phyloP scores from a whole-genome alignment of 1,284 basidiomycete species.

The Vanrija sp. region DNA sequence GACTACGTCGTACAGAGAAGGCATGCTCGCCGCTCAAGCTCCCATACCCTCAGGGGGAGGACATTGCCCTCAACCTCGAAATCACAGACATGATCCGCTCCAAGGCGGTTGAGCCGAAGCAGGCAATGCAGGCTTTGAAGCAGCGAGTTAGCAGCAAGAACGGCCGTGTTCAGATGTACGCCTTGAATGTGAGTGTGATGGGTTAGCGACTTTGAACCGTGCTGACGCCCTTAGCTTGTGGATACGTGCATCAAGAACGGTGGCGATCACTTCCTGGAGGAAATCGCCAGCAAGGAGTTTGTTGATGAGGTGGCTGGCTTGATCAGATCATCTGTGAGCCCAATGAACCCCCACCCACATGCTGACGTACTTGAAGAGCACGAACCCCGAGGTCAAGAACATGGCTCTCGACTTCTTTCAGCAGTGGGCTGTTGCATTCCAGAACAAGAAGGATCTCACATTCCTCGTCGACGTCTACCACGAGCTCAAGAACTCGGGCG shows the following conservation, averaged over 20 bases:
- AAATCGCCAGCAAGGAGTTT: constrained; percentile 83
- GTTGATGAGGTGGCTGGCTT: constrained; percentile 65
- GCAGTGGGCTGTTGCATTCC: constrained; percentile 88
- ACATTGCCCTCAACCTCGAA: constrained; percentile 90
- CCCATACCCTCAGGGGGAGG: constrained; percentile 58
- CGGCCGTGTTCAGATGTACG: constrained; percentile 87
- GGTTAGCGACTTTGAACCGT: neutral
- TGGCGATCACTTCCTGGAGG: constrained; percentile 82
- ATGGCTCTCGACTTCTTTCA: constrained; percentile 77
- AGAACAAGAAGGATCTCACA: constrained; percentile 68
- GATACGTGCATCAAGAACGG: constrained; percentile 98
- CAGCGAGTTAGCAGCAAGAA: constrained; percentile 87
- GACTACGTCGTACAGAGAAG: constrained; percentile 36
- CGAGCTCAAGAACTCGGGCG: constrained; percentile 69
- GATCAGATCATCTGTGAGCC: constrained; percentile 26
- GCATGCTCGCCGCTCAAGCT: constrained; percentile 49
- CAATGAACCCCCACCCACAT: neutral
- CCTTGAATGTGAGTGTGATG: constrained; percentile 67
- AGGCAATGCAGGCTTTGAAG: constrained; percentile 85
- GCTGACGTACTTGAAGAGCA: constrained; percentile 30
- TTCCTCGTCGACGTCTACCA: constrained; percentile 78
- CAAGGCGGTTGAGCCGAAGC: constrained; percentile 77
- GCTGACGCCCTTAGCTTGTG: constrained; percentile 58
- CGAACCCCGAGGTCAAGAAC: constrained; percentile 79
- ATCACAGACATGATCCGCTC: constrained; percentile 96